Evolutionary conservation across 2,329 filamentous ascomycete species (phyloP), one percentile per base, ranked within the genome.

Genomic region (Dendrostoma leiphaemia): DNA sequence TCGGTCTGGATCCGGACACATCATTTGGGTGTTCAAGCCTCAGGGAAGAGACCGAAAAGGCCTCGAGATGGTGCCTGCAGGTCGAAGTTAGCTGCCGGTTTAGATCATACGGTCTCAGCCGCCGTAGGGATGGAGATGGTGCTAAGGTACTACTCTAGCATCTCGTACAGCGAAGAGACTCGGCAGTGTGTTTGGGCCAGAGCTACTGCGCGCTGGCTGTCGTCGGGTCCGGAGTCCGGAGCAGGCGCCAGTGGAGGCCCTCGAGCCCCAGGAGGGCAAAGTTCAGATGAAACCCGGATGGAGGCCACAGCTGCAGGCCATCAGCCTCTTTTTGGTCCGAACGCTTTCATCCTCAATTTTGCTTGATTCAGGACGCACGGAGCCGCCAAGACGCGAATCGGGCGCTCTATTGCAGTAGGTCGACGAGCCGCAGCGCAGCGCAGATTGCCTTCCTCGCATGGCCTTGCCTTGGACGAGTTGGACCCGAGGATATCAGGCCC

Each of bases 281-380:
- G 41, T 48, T 54, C 51, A 54, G 55, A 54, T 55, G 55, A 57
- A 51, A 57, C 55, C 44, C 40, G 51, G 43, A 53, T 51, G 21
- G 48, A 48, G 52, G 51, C 35, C 43, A 35, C 43, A 54, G n/a
- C 51, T 57, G 55, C 55, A 41, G 48, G 44, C 32, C 31, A 46
- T 46, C 44, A 44, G 45, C 46, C 43, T 31, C 41, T 13, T 47
- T n/a, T 31, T 56, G 26, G 29, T 50, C 46, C 24, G 46, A 46
- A 43, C 26, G 21, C 29, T 12, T 32, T 46, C 17, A 32, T n/a
- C 34, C 17, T 37, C 34, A 37, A 9, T 45, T 32, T 23, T 38
- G 43, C 24, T 24, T 34, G 37, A 47, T 49, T 38, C 24, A 10
- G 24, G 41, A 17, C 28, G n/a, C 28, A 31, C 13, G 17, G 21